Percentiles rank a stretch among this genome's conserved stretches.
phyloP scores from a whole-genome alignment of 2,329 filamentous ascomycete species.

The Ramichloridium luteum region DNA sequence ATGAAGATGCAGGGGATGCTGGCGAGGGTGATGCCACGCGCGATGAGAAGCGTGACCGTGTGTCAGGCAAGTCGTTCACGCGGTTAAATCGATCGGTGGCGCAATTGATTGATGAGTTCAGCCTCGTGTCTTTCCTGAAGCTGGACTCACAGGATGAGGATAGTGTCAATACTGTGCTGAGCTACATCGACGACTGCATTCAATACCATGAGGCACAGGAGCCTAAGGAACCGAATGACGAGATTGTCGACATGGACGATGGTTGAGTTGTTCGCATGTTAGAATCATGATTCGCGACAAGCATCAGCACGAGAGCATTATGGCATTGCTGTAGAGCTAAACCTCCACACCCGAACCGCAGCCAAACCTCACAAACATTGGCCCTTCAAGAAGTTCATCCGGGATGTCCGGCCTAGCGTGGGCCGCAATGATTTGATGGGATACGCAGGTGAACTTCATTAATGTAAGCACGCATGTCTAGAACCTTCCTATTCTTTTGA shows the following conservation, averaged over 20 bases:
- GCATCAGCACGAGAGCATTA: too few species aligned
- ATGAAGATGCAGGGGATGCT: slow-evolving; percentile 41
- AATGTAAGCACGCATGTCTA: too few species aligned
- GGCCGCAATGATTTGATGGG: too few species aligned
- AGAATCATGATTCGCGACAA: too few species aligned
- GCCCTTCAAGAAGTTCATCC: too few species aligned
- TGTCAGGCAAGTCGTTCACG: slow-evolving; percentile 61
- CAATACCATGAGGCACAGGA: slow-evolving; percentile 91
- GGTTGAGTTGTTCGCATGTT: too few species aligned
- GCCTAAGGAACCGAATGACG: slow-evolving; percentile 61
- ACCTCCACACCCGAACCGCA: too few species aligned
- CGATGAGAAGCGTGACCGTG: neutral
- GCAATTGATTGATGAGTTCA: slow-evolving; percentile 88
- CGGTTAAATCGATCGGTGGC: slow-evolving; percentile 79
- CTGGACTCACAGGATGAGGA: slow-evolving; percentile 85
- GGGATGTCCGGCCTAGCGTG: too few species aligned
- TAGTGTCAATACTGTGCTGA: slow-evolving; percentile 71
- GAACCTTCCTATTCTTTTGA: too few species aligned
- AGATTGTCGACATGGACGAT: slow-evolving; percentile 45
- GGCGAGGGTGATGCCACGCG: slow-evolving; percentile 55
- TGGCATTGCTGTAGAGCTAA: too few species aligned
- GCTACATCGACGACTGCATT: slow-evolving; percentile 88
- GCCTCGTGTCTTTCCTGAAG: slow-evolving; percentile 91
- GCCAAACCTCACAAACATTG: too few species aligned
- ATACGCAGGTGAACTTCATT: too few species aligned